Percentiles rank a stretch among this genome's conserved stretches.
Conservation (phyloP, 768 basidiomycete species). For the Gymnopilus dilepis region DNA sequence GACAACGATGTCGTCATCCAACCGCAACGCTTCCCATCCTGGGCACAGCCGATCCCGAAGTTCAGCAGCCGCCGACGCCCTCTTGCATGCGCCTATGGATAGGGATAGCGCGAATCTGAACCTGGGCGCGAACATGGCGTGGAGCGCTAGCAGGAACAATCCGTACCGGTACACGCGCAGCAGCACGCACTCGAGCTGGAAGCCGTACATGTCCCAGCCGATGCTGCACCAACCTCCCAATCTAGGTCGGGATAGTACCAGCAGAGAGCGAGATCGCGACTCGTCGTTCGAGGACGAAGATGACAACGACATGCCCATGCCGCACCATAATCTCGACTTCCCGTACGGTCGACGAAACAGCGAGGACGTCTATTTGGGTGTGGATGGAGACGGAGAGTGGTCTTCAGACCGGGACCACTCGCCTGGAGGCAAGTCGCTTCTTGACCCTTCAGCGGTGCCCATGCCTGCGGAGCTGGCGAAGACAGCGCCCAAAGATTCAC, state of each 20-base stretch:
- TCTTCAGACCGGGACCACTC: background rate
- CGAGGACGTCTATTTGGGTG: background rate
- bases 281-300: background rate
- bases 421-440: slow-evolving; percentile 4
- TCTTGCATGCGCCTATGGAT: too few relatives aligned
- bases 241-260: background rate
- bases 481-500: background rate
- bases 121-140: too few relatives aligned
- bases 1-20: background rate
- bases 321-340: background rate
- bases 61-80: background rate
- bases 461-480: background rate
- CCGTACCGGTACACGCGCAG: slow-evolving; percentile 20
- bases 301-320: background rate
- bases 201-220: slow-evolving; percentile 55
- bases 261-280: slow-evolving; percentile 6
- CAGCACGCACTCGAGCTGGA: slow-evolving; percentile 28
- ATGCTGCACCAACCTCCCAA: slow-evolving; percentile 32
- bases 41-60: slow-evolving; percentile 2
- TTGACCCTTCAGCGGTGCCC: background rate
- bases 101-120: too few relatives aligned
- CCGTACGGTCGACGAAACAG: background rate
- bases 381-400: background rate
- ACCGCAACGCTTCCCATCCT: background rate
- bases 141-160: slow-evolving; percentile 18